Percentiles rank a stretch among this genome's conserved stretches.
These are phyloP conservation scores for Phytophthora citricola DNA, from an alignment of 352 stramenopile genomes.

Conservation along the genomic window DNA sequence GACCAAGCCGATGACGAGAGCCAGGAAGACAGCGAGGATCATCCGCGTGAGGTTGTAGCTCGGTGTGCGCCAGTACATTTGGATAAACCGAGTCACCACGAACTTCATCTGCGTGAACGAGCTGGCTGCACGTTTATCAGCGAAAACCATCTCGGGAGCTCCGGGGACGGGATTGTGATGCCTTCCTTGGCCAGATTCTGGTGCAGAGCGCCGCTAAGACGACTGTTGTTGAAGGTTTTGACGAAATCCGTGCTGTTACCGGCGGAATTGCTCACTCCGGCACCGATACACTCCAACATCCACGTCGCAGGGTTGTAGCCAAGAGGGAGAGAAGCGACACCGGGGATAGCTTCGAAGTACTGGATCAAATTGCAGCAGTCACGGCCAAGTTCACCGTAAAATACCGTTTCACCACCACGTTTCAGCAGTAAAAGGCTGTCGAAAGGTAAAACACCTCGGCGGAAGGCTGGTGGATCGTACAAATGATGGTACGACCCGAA, in stretches of 20 bases:
- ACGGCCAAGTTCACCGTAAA: constrained; percentile 35
- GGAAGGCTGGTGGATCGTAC: constrained; percentile 15
- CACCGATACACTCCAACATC: constrained; percentile 86
- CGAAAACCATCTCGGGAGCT: constrained; percentile 35
- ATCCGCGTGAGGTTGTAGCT: constrained; percentile 20
- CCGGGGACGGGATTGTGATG: constrained; percentile 29
- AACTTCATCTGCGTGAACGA: constrained; percentile 38
- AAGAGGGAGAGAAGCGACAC: constrained; percentile 35
- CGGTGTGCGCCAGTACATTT: constrained; percentile 37
- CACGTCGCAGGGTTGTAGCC: constrained; percentile 88
- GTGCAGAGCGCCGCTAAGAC: constrained; percentile 24
- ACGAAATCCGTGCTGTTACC: constrained; percentile 43
- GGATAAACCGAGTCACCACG: constrained; percentile 25
- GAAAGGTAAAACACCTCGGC: constrained; percentile 10
- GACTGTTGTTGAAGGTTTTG: constrained; percentile 38
- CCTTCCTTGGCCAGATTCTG: constrained; percentile 31
- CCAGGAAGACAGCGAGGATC: constrained; percentile 57
- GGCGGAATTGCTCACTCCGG: constrained; percentile 32
- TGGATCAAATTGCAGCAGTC: constrained; percentile 41
- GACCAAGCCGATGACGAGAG: constrained; percentile 40
- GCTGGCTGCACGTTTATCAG: constrained; percentile 36
- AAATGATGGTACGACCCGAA: constrained; percentile 10
- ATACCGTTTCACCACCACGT: constrained; percentile 38
- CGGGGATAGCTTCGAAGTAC: constrained; percentile 53
- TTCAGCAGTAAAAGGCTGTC: constrained; percentile 26